phyloP scores from a whole-genome alignment of 257 asterid species.

The Echites panduratus region DNA sequence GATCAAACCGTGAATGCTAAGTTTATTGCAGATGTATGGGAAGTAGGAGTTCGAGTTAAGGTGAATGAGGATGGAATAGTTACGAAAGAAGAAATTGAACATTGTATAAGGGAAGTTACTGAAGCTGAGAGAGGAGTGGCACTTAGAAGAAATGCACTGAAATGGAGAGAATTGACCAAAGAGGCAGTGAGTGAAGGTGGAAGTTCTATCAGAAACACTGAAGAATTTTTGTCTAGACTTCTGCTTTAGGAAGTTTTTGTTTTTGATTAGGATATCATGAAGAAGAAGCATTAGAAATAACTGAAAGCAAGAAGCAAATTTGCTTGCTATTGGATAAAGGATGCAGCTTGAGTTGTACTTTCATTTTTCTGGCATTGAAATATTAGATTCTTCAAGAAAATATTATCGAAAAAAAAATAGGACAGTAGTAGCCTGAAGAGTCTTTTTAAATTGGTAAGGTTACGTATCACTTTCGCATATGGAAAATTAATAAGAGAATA shows the following conservation, averaged over 20 bases:
- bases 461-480: too few relatives aligned
- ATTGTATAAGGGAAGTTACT: constrained; percentile 18
- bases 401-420: too few relatives aligned
- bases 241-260: not conserved
- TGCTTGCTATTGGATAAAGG: too few relatives aligned
- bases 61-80: constrained; percentile 20
- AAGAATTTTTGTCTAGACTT: constrained; percentile 12
- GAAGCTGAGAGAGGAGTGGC: constrained; percentile 8
- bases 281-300: too few relatives aligned
- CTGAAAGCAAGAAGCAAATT: too few relatives aligned
- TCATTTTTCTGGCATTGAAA: too few relatives aligned
- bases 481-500: too few relatives aligned
- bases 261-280: too few relatives aligned
- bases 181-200: constrained; percentile 23
- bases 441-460: too few relatives aligned
- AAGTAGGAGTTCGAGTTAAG: constrained; percentile 20
- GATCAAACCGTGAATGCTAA: constrained; percentile 28
- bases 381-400: too few relatives aligned
- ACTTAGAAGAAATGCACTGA: constrained; percentile 19
- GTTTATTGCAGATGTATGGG: constrained; percentile 23
- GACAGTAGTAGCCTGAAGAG: too few relatives aligned
- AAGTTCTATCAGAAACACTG: constrained; percentile 12
- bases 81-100: constrained; percentile 20
- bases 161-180: constrained; percentile 18
- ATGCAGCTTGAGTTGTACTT: too few relatives aligned